Conservation (phyloP, 129 eudicot species). For the Flaveria trinervia region DNA sequence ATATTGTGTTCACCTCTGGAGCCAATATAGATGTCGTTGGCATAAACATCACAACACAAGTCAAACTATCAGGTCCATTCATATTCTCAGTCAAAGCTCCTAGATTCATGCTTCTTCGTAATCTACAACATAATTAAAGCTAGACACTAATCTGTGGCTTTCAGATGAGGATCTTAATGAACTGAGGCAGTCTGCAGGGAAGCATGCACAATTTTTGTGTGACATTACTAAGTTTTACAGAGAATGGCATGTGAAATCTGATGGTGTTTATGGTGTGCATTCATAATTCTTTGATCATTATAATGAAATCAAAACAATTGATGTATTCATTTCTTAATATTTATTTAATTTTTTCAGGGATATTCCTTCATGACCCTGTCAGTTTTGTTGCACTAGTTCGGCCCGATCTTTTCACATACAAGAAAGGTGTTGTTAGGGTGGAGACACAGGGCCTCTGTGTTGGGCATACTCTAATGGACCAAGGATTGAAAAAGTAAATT, state of each 20-base stretch:
- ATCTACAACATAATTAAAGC: slow-evolving; percentile 1
- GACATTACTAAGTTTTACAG: slow-evolving; percentile 86
- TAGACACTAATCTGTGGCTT: slow-evolving; percentile 14
- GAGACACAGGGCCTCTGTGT: slow-evolving; percentile 93
- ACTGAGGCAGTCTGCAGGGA: slow-evolving; percentile 67
- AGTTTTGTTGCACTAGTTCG: slow-evolving; percentile 78
- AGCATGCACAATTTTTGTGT: slow-evolving; percentile 56
- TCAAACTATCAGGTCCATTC: slow-evolving; percentile 75
- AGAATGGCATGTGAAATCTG: slow-evolving; percentile 96
- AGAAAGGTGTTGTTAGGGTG: slow-evolving; percentile 86
- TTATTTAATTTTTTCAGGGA: slow-evolving; percentile 41
- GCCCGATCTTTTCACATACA: slow-evolving; percentile 86
- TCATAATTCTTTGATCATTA: background rate
- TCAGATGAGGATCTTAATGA: slow-evolving; percentile 66
- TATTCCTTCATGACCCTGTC: slow-evolving; percentile 90
- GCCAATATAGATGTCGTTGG: slow-evolving; percentile 86
- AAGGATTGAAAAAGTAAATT: slow-evolving; percentile 78
- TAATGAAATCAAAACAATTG: background rate
- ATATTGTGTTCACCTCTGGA: slow-evolving; percentile 85
- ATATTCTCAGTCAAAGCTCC: background rate
- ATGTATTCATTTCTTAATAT: background rate
- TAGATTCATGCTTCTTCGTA: background rate
- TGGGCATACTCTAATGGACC: slow-evolving; percentile 90
- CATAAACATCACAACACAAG: slow-evolving; percentile 94
- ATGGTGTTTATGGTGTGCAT: slow-evolving; percentile 73